Percentiles rank a stretch among this genome's conserved stretches.
phyloP scores from a whole-genome alignment of 371 early-diverging fungal species.

The Mortierella polycephala region DNA sequence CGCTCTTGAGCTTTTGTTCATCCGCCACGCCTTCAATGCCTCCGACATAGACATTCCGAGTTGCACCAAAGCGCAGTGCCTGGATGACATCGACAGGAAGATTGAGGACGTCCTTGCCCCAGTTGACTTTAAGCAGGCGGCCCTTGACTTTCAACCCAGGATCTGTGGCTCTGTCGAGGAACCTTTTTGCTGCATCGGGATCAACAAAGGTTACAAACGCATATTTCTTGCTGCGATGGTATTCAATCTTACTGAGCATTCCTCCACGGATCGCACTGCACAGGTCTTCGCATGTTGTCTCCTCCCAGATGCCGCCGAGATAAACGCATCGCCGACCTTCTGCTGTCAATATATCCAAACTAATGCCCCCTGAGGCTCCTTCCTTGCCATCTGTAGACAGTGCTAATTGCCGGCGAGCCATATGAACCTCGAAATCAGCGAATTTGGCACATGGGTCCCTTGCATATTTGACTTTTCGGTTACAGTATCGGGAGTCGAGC shows the following conservation, averaged over 20 bases:
- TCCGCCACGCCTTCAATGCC: conserved; percentile 64
- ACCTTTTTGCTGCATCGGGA: conserved; percentile 67
- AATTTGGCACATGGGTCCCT: conserved; percentile 77
- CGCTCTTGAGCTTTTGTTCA: conserved; percentile 67
- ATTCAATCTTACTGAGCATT: conserved; percentile 75
- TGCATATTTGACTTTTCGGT: conserved; percentile 74
- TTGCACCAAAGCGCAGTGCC: conserved; percentile 74
- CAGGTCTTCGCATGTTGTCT: conserved; percentile 79
- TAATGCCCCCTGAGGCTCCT: no score
- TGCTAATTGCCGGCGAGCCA: background rate
- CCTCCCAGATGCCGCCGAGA: conserved; percentile 77
- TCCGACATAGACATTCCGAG: conserved; percentile 86
- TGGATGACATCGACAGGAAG: conserved; percentile 62
- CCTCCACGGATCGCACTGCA: conserved; percentile 88
- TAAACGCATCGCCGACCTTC: conserved; percentile 76
- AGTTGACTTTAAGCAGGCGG: conserved; percentile 76
- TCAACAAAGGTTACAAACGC: conserved; percentile 87
- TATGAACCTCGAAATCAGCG: conserved; percentile 13
- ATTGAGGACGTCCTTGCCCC: conserved; percentile 74
- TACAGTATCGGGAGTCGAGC: conserved; percentile 61
- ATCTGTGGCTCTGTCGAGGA: conserved; percentile 64
- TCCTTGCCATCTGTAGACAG: background rate
- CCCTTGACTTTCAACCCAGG: conserved; percentile 73
- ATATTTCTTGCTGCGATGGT: conserved; percentile 76
- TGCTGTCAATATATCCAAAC: conserved; percentile 3